A percentile compares a stretch with the other conserved stretches of the same genome.
Evolutionary conservation across 768 basidiomycete genomes (phyloP).

Genomic region (Boletus pseudopeckii): DNA sequence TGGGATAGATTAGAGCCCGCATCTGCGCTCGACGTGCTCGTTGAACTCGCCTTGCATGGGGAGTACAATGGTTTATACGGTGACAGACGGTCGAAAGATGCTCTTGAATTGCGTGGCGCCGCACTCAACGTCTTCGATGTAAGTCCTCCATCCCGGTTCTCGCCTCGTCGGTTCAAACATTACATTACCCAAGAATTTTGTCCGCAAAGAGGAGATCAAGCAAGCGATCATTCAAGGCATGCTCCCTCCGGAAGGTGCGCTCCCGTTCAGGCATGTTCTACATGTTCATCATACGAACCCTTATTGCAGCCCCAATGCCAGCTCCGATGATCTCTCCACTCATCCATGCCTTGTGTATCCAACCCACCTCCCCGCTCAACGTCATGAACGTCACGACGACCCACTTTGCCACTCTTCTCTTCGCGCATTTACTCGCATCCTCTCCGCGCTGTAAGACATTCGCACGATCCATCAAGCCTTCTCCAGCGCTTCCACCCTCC

Average conservation of each 20-base stretch:
- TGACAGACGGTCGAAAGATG: slow-evolving; percentile 58
- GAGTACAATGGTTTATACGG: slow-evolving; percentile 75
- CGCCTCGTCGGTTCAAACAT: not conserved
- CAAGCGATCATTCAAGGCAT: slow-evolving; percentile 69
- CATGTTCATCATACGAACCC: not conserved
- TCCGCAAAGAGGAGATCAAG: slow-evolving; percentile 66
- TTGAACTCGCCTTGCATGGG: slow-evolving; percentile 81
- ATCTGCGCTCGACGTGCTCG: slow-evolving; percentile 77
- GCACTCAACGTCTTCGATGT: slow-evolving; percentile 87
- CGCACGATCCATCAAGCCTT: slow-evolving; percentile 63
- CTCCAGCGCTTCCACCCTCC: slow-evolving; percentile 31
- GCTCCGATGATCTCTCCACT: slow-evolving; percentile 59
- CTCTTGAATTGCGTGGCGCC: slow-evolving; percentile 69
- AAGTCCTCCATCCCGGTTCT: slow-evolving; percentile 6
- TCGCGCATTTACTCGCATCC: slow-evolving; percentile 72
- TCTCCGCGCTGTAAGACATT: slow-evolving; percentile 61
- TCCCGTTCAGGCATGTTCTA: not conserved
- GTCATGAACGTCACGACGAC: slow-evolving; percentile 56
- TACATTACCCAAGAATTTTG: slow-evolving; percentile 69
- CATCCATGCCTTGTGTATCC: slow-evolving; percentile 60
- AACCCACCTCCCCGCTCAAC: slow-evolving; percentile 61
- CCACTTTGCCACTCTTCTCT: slow-evolving; percentile 74
- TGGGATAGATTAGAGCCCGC: slow-evolving; percentile 85
- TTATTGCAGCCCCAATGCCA: slow-evolving; percentile 26
- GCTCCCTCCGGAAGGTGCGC: slow-evolving; percentile 55